A percentile compares a stretch with the other conserved stretches of the same genome.
phyloP scores from a whole-genome alignment of 2,329 filamentous ascomycete species.

The Zymoseptoria passerinii region DNA sequence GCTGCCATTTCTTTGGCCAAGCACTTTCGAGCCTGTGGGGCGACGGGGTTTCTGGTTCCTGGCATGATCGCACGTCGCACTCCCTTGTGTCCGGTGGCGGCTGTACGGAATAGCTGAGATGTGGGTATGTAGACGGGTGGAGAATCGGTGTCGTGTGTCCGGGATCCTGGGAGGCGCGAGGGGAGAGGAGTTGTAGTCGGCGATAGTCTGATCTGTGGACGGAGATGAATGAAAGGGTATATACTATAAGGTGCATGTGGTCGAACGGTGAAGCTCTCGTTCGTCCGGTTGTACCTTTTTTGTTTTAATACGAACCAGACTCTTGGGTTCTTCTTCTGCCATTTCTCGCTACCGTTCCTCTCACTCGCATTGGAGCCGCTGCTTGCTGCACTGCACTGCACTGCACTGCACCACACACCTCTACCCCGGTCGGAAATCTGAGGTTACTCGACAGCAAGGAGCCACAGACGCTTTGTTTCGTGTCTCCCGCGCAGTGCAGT shows the following conservation, averaged over 20 bases:
- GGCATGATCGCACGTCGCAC: neutral
- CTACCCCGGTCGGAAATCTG: neutral
- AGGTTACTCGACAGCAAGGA: constrained; percentile 2
- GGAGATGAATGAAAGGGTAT: neutral
- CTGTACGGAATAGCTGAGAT: neutral
- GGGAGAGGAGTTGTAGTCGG: neutral
- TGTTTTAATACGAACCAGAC: neutral
- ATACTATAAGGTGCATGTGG: neutral
- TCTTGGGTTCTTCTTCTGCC: neutral
- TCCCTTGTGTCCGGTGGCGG: neutral
- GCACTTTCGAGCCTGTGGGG: neutral
- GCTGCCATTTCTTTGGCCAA: neutral
- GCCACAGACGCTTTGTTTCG: neutral
- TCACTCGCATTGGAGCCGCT: neutral
- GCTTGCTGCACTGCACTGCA: too few relatives aligned
- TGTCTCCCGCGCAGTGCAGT: constrained; percentile 8
- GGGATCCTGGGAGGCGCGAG: neutral
- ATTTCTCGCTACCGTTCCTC: neutral
- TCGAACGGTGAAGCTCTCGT: neutral
- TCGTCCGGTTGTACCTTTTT: neutral
- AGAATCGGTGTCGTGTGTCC: neutral
- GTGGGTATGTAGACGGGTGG: neutral
- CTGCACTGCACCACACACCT: too few relatives aligned
- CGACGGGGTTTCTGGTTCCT: neutral
- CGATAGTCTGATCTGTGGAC: neutral